Percentiles rank a stretch among this genome's conserved stretches.
phyloP scores from a whole-genome alignment of 768 basidiomycete species.

The Rhodotorula toruloides region DNA sequence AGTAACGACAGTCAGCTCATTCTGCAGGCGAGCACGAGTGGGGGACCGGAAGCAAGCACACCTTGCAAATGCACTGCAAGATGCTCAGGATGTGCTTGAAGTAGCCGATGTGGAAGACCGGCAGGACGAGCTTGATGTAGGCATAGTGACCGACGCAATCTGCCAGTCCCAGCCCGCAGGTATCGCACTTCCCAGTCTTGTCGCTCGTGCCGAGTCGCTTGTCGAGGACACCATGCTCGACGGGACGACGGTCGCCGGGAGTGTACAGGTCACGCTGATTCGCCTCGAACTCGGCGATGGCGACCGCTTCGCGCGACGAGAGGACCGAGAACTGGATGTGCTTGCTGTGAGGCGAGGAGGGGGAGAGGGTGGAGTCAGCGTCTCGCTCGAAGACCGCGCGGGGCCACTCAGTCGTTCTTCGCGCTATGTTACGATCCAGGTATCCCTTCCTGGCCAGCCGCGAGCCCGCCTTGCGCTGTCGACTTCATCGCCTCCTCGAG shows the following conservation, averaged over 20 bases:
- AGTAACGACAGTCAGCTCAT: neutral
- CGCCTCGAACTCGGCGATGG: constrained; percentile 92
- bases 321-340: constrained; percentile 92
- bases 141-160: constrained; percentile 98
- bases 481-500: too few relatives aligned
- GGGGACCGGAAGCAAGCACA: constrained; percentile 42
- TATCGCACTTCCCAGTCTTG: constrained; percentile 86
- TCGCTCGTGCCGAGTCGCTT: constrained; percentile 88
- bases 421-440: fast-evolving
- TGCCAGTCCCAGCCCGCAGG: constrained; percentile 82
- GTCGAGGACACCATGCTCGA: constrained; percentile 88
- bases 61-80: constrained; percentile 95
- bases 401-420: neutral
- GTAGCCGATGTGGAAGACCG: constrained; percentile 97
- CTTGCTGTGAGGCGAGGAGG: constrained; percentile 58
- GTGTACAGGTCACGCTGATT: constrained; percentile 89
- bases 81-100: constrained; percentile 92
- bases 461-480: too few relatives aligned
- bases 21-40: too few relatives aligned
- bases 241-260: constrained; percentile 70
- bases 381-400: neutral
- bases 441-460: neutral
- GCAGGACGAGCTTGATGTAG: constrained; percentile 92
- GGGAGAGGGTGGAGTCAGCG: neutral
- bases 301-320: constrained; percentile 90